phyloP scores from a whole-genome alignment of 305 asterid genomes.

The Fraxinus sp. region DNA sequence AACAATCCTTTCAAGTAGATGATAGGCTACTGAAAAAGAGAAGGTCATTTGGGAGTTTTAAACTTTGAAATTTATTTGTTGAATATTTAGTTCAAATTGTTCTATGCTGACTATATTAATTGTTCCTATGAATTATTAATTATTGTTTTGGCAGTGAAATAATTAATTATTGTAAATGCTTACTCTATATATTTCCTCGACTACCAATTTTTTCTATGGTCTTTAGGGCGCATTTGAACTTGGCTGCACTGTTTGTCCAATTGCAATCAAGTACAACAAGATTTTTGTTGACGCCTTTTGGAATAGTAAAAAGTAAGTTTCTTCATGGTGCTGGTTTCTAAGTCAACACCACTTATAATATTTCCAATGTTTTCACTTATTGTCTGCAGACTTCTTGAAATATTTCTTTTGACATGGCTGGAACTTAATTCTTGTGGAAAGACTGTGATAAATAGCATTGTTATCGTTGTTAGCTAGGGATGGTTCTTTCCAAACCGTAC shows the following conservation, averaged over 20 bases:
- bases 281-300: conserved; percentile 97
- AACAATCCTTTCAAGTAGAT: background rate
- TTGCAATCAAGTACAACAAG: conserved; percentile 94
- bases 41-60: background rate
- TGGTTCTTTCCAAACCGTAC: background rate
- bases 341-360: background rate
- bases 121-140: background rate
- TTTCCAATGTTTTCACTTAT: background rate
- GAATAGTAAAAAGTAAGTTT: conserved; percentile 95
- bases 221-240: conserved; percentile 94
- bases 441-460: background rate
- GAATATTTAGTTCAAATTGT: conserved; percentile 1
- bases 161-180: conserved; percentile 13
- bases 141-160: background rate
- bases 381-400: background rate
- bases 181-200: background rate
- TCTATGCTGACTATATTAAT: conserved; percentile 8
- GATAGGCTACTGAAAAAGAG: background rate
- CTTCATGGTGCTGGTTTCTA: conserved; percentile 10
- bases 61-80: background rate
- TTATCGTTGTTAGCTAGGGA: background rate
- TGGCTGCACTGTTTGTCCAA: conserved; percentile 90
- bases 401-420: background rate
- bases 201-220: conserved; percentile 25
- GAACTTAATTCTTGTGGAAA: conserved; percentile 13